Base-by-base conservation (phyloP, 768 basidiomycete species). In the Rhodosporidiobolus sp. region DNA sequence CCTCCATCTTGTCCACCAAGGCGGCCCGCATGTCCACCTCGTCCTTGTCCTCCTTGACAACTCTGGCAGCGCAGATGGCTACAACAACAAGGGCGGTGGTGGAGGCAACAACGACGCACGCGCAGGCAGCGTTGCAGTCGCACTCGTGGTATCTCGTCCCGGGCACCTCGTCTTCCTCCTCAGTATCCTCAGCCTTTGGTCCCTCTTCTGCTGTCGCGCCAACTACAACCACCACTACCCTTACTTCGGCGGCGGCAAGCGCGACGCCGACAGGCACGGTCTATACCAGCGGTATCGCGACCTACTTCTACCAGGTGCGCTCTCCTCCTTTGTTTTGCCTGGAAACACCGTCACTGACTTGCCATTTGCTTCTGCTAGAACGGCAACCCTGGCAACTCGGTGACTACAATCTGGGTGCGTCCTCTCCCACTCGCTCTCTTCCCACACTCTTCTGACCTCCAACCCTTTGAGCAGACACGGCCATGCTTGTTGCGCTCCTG, bases 401-500 rank as follows among this genome's bases (percentile, higher is more conserved):
- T 0, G 32, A 38, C 14, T 32, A 24, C 32, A n/a, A 38, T 12
- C 50, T 30, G 5, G 62, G 63, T 54, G 20, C 38, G 63, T 32
- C 22, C 9, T 3, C 12, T 9, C 46, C 8, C 0, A 43, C 45
- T 10, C 30, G 19, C 16, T 43, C 24, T 22, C 32, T n/a, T 38
- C 43, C 2, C 53, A 24, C n/a, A 28, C 38, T 4, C 19, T 4
- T 38, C 19, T 19, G 38, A 16, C 9, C 32, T 34, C n/a, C 48
- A n/a, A n/a, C n/a, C n/a, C n/a, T 54, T 32, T 26, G 34, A 55
- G 32, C 61, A 12, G 73, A 74, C 30, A 24, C 52, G 3, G 55
- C 56, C 35, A 56, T 43, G 34, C 61, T 70, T 63, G 69, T 70
- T 22, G 73, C 76, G 1, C 64, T 77, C 46, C 70, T 68, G 14